phyloP scores from a whole-genome alignment of 2,329 filamentous ascomycete species.

The Alternaria angustiovoidea region DNA sequence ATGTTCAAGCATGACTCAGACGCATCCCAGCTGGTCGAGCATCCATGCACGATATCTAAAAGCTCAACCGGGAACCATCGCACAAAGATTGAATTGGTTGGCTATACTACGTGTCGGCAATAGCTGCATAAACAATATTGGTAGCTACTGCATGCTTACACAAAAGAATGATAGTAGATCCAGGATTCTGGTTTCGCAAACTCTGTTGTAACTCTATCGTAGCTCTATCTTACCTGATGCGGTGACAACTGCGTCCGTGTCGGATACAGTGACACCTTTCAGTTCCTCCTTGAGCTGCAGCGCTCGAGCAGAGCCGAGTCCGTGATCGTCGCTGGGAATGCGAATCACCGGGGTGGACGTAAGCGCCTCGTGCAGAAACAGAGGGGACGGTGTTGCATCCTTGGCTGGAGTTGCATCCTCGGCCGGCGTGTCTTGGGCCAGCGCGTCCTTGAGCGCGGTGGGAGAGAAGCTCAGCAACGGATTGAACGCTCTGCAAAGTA shows the following conservation, averaged over 20 bases:
- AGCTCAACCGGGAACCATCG: not conserved
- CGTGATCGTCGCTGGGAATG: not conserved
- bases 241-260: constrained; percentile 2
- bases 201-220: not conserved
- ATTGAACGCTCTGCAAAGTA: constrained; percentile 16
- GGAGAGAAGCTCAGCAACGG: constrained; percentile 14
- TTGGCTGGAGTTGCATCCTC: not conserved
- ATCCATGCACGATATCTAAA: not conserved
- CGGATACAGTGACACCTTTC: not conserved
- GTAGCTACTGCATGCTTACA: not conserved
- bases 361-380: constrained; percentile 10
- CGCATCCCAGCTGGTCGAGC: not conserved
- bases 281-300: constrained; percentile 8
- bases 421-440: not conserved
- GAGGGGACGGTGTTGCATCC: not conserved
- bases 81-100: not conserved
- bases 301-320: constrained; percentile 3
- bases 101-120: not conserved
- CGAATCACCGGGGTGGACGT: not conserved
- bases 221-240: not conserved
- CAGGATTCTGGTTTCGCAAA: not conserved
- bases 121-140: not conserved
- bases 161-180: not conserved
- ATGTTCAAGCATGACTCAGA: not conserved
- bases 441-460: constrained; percentile 4